These are phyloP conservation scores for Camellia sinensis DNA, from an alignment of 148 eudicot genomes.

Conservation along the genomic window DNA sequence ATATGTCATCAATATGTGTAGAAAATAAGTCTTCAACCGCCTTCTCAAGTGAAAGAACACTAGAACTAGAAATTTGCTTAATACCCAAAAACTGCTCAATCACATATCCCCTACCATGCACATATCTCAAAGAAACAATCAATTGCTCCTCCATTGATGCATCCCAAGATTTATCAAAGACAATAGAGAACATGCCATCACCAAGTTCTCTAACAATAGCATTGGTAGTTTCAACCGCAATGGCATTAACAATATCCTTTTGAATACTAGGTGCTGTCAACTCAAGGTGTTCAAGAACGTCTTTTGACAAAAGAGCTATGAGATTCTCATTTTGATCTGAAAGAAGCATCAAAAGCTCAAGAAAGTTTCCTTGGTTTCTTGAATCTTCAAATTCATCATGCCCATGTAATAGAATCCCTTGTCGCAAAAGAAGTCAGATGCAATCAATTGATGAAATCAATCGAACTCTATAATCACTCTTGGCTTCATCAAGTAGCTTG, in stretches of 20 bases:
- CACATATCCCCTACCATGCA: not conserved
- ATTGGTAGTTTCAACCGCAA: slow-evolving; percentile 12
- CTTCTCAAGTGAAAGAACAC: slow-evolving; percentile 10
- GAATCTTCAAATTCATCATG: not conserved
- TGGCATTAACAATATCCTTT: not conserved
- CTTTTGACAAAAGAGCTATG: not conserved
- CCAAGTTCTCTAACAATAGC: slow-evolving; percentile 15
- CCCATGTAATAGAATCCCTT: slow-evolving; percentile 3
- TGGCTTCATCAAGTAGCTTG: not conserved
- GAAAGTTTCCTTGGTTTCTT: slow-evolving; percentile 3
- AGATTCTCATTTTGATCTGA: slow-evolving; percentile 13
- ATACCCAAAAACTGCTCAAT: slow-evolving; percentile 19
- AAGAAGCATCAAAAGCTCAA: not conserved
- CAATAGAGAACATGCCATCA: slow-evolving; percentile 8
- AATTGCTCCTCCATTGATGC: slow-evolving; percentile 11
- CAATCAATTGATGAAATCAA: slow-evolving; percentile 14
- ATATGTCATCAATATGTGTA: not conserved
- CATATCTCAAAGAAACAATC: slow-evolving; percentile 10
- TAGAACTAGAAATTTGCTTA: not conserved
- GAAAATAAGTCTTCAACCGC: slow-evolving; percentile 13
- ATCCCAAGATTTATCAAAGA: slow-evolving; percentile 18
- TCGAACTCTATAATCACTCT: not conserved
- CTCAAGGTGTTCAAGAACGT: not conserved
- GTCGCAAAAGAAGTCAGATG: not conserved
- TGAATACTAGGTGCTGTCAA: not conserved